Evolutionary conservation across 768 basidiomycete species (phyloP).

Genomic region (Filobasidium wieringae): DNA sequence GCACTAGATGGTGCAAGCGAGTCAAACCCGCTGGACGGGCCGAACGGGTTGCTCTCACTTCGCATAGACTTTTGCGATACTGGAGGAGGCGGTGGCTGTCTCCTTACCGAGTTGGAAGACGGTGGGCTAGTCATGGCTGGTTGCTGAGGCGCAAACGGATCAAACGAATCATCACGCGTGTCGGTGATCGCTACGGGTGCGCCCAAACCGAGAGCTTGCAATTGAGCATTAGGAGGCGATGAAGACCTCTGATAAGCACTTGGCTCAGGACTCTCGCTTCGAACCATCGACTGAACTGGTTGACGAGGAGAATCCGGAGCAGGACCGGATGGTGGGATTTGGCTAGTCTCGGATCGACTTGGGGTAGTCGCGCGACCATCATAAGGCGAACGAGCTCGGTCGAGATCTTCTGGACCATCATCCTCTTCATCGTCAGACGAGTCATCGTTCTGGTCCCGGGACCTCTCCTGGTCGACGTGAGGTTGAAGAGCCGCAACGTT

Average conservation of each 20-base stretch:
- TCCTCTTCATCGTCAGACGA: slow-evolving; percentile 37
- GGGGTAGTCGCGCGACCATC: background rate
- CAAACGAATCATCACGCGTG: background rate
- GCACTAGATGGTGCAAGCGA: slow-evolving; percentile 1
- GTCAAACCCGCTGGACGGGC: slow-evolving; percentile 3
- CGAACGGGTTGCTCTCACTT: slow-evolving; percentile 13
- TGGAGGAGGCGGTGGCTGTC: slow-evolving; percentile 16
- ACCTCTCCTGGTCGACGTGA: slow-evolving; percentile 4
- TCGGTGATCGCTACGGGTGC: background rate
- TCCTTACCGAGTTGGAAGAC: background rate
- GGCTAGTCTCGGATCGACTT: too few relatives aligned
- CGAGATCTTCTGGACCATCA: slow-evolving; percentile 39
- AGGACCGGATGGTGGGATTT: too few relatives aligned
- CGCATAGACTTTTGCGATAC: slow-evolving; percentile 2
- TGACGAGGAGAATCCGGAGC: background rate
- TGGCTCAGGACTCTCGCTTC: background rate
- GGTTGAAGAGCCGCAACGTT: slow-evolving; percentile 2
- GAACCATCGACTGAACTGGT: too few relatives aligned
- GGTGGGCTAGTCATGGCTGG: background rate
- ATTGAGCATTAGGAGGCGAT: background rate
- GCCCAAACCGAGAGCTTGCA: slow-evolving; percentile 4
- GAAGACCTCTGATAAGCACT: background rate
- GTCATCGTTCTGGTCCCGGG: slow-evolving; percentile 6
- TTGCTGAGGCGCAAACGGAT: background rate
- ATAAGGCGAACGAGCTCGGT: slow-evolving; percentile 19